Conservation (phyloP, 805 yeast genomes). For the Blastobotrys chiropterorum region DNA sequence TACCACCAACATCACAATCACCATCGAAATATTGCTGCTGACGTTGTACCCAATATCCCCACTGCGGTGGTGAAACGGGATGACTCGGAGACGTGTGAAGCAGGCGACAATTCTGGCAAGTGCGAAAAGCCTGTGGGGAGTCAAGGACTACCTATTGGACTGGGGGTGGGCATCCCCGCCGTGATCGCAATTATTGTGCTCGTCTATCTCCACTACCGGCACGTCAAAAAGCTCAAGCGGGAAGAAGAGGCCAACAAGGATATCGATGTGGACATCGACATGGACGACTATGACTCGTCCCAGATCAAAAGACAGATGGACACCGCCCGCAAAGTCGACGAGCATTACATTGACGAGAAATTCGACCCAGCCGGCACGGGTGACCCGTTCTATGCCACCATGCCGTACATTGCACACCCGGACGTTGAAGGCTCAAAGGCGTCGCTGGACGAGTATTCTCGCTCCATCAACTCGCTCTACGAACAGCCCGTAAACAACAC, state of each 20-base stretch:
- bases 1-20: not conserved
- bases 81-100: conserved; percentile 7
- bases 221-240: conserved; percentile 25
- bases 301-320: not conserved
- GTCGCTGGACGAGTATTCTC: conserved; percentile 22
- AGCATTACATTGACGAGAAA: not conserved
- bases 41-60: not conserved
- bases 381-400: conserved; percentile 17
- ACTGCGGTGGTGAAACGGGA: not conserved
- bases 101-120: conserved; percentile 9
- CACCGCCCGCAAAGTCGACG: not conserved
- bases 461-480: conserved; percentile 18
- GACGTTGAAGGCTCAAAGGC: conserved; percentile 15
- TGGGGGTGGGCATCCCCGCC: conserved; percentile 38
- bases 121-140: conserved; percentile 19
- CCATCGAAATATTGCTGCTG: not conserved
- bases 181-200: conserved; percentile 27
- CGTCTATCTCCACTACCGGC: conserved; percentile 29
- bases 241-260: conserved; percentile 33
- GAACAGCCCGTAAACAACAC: conserved; percentile 11
- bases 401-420: conserved; percentile 19
- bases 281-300: conserved; percentile 24
- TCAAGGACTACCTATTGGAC: conserved; percentile 26
- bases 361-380: conserved; percentile 1
- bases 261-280: conserved; percentile 32